Evolutionary conservation across 1,284 basidiomycete species (phyloP).

Genomic region (Lignosus rhinocerotis): DNA sequence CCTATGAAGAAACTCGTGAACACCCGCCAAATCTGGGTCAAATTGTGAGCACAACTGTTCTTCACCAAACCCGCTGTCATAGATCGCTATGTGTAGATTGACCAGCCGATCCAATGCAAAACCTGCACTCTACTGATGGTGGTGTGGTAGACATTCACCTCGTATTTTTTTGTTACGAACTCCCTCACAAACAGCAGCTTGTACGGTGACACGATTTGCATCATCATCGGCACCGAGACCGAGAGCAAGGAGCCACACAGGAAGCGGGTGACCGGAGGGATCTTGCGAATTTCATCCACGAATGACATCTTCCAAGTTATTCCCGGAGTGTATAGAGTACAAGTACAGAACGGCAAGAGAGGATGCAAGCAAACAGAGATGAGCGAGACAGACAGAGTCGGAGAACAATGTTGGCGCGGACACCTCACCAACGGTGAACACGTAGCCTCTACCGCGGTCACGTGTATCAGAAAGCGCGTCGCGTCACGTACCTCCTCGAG

Average conservation of each 20-base stretch:
- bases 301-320: conserved; percentile 30
- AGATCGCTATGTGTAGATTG: not conserved
- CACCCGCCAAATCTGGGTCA: conserved; percentile 69
- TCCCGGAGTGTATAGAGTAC: not conserved
- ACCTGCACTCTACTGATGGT: too few species aligned
- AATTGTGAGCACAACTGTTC: not conserved
- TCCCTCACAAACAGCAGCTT: conserved; percentile 57
- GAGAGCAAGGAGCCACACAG: conserved; percentile 62
- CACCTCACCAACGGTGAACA: conserved; percentile 9
- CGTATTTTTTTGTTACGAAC: conserved; percentile 45
- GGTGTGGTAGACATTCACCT: conserved; percentile 45
- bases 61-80: too few species aligned
- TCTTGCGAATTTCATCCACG: conserved; percentile 68
- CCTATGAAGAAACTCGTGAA: conserved; percentile 80
- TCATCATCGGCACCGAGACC: conserved; percentile 62
- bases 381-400: not conserved
- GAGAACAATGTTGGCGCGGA: not conserved
- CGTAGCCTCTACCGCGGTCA: conserved; percentile 18
- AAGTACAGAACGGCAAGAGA: not conserved
- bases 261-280: conserved; percentile 84
- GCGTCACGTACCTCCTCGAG: conserved; percentile 15
- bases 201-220: conserved; percentile 58
- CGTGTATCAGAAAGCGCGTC: conserved; percentile 11
- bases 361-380: not conserved
- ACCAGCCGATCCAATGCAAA: too few species aligned